Evolutionary conservation across 208 protist species (phyloP).

Genomic region (Trichomonas vaginalis): DNA sequence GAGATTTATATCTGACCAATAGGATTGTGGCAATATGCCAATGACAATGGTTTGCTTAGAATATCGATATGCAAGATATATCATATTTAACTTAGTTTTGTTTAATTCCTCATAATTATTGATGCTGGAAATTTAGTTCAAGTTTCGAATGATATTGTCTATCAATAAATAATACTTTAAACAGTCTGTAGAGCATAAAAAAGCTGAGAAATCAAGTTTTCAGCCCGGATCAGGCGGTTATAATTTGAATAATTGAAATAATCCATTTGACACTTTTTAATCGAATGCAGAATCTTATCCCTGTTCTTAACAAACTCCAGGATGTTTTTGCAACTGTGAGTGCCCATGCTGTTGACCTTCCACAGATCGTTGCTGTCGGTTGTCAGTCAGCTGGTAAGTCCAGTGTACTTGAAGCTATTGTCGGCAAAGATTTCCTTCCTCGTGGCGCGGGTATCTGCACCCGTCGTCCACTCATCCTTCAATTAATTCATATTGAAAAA

Average conservation of each 20-base stretch:
- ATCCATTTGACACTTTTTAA: background rate
- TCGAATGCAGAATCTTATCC: slow-evolving; percentile 27
- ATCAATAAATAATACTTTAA: too few relatives aligned
- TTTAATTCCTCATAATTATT: too few relatives aligned
- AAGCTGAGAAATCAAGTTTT: too few relatives aligned
- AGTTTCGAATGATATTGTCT: too few relatives aligned
- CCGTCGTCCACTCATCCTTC: slow-evolving; percentile 87
- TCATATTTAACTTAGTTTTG: too few relatives aligned
- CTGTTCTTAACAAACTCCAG: slow-evolving; percentile 40
- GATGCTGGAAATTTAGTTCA: too few relatives aligned
- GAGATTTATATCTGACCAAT: too few relatives aligned
- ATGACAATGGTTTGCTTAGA: too few relatives aligned
- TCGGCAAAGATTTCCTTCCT: slow-evolving; percentile 93
- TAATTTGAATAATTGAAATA: background rate
- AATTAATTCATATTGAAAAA: slow-evolving; percentile 64
- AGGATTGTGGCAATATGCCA: too few relatives aligned
- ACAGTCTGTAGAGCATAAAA: too few relatives aligned
- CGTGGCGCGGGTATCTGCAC: slow-evolving; percentile 97
- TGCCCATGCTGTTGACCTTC: slow-evolving; percentile 23
- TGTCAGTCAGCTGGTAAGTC: slow-evolving; percentile 33
- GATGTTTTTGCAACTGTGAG: slow-evolving; percentile 33
- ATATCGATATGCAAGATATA: too few relatives aligned
- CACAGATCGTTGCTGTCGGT: slow-evolving; percentile 41
- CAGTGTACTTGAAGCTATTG: slow-evolving; percentile 89
- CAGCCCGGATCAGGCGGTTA: background rate